These are phyloP conservation scores for Colletotrichum nymphaeae DNA, from an alignment of 2,329 filamentous ascomycete genomes.

Conservation along the genomic window DNA sequence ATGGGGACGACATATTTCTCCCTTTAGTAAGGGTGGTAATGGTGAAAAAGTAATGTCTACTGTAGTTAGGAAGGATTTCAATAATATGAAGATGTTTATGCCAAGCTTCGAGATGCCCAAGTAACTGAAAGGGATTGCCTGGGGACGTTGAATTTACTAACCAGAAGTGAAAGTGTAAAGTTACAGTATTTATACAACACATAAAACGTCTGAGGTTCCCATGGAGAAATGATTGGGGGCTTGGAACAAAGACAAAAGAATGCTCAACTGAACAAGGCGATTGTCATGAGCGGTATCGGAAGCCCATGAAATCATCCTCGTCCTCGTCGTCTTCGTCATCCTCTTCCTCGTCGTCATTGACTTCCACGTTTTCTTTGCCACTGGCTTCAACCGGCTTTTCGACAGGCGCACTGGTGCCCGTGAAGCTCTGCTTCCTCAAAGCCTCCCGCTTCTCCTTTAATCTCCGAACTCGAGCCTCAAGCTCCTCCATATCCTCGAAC, in stretches of 20 bases:
- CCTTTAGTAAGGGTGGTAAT: conserved; percentile 1
- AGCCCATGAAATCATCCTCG: conserved; percentile 69
- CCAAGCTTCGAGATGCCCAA: neutral
- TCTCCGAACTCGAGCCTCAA: conserved; percentile 77
- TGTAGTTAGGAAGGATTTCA: neutral
- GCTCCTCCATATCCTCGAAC: conserved; percentile 84
- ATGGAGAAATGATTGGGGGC: neutral
- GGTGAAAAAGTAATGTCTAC: conserved; percentile 28
- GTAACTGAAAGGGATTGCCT: neutral
- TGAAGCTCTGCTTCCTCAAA: conserved; percentile 58
- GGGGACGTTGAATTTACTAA: conserved; percentile 22
- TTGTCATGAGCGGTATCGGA: conserved; percentile 56
- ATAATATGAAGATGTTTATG: neutral
- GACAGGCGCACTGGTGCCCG: conserved; percentile 38
- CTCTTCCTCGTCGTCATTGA: conserved; percentile 44
- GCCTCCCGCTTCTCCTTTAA: conserved; percentile 79
- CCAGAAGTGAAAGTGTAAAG: conserved; percentile 21
- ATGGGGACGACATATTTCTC: neutral
- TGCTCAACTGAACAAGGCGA: neutral
- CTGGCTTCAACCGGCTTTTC: conserved; percentile 31
- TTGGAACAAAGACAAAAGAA: neutral
- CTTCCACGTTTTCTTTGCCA: conserved; percentile 45
- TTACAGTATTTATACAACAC: conserved; percentile 31
- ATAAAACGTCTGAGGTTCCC: conserved; percentile 8
- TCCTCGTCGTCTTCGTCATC: conserved; percentile 59